A percentile compares a stretch with the other conserved stretches of the same genome.
phyloP scores from a whole-genome alignment of 768 basidiomycete genomes.

The Trametes gibbosa region DNA sequence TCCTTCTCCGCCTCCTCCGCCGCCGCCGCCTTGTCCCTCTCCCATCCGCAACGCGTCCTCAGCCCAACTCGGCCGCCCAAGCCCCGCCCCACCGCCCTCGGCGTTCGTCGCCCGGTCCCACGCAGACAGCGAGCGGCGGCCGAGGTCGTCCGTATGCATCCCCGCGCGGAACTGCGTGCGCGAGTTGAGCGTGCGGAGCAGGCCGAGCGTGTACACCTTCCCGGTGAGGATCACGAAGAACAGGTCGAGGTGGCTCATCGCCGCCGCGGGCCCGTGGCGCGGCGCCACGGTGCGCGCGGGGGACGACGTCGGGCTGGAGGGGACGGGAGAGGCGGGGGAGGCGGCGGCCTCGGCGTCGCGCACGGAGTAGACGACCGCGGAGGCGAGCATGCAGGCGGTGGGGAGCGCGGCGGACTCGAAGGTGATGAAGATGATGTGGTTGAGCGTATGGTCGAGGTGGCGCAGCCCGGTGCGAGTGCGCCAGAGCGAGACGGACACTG shows the following conservation, averaged over 20 bases:
- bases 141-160: constrained; percentile 40
- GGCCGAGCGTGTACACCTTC: constrained; percentile 40
- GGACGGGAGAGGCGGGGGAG: not conserved
- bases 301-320: not conserved
- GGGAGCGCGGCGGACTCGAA: constrained; percentile 39
- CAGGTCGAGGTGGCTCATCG: constrained; percentile 25
- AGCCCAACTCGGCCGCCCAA: not conserved
- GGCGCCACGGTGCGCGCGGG: not conserved
- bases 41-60: not conserved
- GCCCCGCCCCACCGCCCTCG: not conserved
- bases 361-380: constrained; percentile 28
- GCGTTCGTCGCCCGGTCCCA: constrained; percentile 33
- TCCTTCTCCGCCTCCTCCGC: constrained; percentile 1
- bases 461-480: constrained; percentile 34
- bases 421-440: constrained; percentile 40
- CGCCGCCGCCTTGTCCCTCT: not conserved
- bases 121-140: constrained; percentile 39
- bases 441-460: constrained; percentile 38
- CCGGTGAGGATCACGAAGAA: constrained; percentile 50
- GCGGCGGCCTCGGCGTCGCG: not conserved
- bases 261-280: not conserved
- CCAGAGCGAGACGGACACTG: constrained; percentile 44
- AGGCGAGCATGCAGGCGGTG: constrained; percentile 32
- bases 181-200: constrained; percentile 31
- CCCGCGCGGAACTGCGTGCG: constrained; percentile 27